Conservation (phyloP, 345 rosid species). For the Citrus mangshanensis region DNA sequence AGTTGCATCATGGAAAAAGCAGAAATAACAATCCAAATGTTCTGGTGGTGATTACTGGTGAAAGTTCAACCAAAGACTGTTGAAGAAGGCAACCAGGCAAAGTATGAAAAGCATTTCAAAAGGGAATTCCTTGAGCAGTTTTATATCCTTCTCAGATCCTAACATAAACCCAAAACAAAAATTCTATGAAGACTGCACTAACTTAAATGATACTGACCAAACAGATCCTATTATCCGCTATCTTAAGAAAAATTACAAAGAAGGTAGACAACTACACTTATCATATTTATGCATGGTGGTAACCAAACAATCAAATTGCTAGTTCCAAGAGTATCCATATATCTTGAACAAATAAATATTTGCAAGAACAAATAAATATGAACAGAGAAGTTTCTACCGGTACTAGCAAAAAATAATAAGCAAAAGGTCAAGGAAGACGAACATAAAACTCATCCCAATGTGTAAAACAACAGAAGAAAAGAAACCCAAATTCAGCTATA, state of each 20-base stretch:
- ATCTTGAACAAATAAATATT: neutral
- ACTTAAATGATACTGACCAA: neutral
- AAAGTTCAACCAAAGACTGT: constrained; percentile 3
- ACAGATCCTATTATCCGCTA: neutral
- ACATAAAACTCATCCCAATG: neutral
- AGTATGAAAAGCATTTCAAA: neutral
- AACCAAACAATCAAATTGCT: neutral
- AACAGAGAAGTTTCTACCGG: neutral
- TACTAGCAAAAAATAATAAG: neutral
- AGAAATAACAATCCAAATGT: neutral
- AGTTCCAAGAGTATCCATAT: neutral
- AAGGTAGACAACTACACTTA: neutral
- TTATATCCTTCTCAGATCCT: neutral
- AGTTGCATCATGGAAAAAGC: neutral
- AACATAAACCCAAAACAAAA: neutral
- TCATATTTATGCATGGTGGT: neutral
- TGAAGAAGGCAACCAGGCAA: neutral
- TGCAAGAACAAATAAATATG: neutral
- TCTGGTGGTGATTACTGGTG: neutral
- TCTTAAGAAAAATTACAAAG: neutral
- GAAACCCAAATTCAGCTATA: neutral
- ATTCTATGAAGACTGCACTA: neutral
- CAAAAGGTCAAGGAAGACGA: neutral
- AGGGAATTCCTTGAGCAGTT: neutral
- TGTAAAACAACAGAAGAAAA: neutral